phyloP scores from a whole-genome alignment of 1,284 basidiomycete species.

The Puccinia polysora region DNA sequence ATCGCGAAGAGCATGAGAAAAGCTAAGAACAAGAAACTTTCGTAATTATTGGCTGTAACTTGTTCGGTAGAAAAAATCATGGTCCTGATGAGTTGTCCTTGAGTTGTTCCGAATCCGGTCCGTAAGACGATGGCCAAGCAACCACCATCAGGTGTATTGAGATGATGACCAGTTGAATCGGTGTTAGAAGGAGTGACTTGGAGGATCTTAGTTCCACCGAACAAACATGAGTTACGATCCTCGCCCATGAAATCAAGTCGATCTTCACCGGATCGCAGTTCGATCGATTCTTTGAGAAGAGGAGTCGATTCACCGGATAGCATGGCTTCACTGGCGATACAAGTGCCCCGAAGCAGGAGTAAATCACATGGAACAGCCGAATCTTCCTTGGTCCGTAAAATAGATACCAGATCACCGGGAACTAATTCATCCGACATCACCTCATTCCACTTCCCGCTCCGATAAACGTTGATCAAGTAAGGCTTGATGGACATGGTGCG shows the following conservation, averaged over 20 bases:
- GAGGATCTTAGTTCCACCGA: constrained; percentile 88
- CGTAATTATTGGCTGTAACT: constrained; percentile 86
- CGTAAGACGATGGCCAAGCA: constrained; percentile 84
- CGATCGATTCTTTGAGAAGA: constrained; percentile 83
- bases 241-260: constrained; percentile 72
- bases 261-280: constrained; percentile 71
- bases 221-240: constrained; percentile 76
- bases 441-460: constrained; percentile 72
- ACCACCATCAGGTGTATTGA: constrained; percentile 71
- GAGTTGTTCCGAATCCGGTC: constrained; percentile 93
- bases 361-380: constrained; percentile 86
- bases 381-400: constrained; percentile 74
- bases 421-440: constrained; percentile 77
- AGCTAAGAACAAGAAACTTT: constrained; percentile 90
- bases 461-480: constrained; percentile 73
- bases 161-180: constrained; percentile 51
- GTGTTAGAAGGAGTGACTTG: constrained; percentile 60
- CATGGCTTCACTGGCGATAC: constrained; percentile 97
- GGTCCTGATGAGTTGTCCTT: constrained; percentile 88
- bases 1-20: constrained; percentile 94
- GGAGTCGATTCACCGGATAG: constrained; percentile 93
- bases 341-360: constrained; percentile 76
- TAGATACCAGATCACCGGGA: constrained; percentile 81
- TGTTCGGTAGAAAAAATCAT: constrained; percentile 97
- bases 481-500: constrained; percentile 89